Conservation (phyloP, 306 rosid species). For the Urtica urens region DNA sequence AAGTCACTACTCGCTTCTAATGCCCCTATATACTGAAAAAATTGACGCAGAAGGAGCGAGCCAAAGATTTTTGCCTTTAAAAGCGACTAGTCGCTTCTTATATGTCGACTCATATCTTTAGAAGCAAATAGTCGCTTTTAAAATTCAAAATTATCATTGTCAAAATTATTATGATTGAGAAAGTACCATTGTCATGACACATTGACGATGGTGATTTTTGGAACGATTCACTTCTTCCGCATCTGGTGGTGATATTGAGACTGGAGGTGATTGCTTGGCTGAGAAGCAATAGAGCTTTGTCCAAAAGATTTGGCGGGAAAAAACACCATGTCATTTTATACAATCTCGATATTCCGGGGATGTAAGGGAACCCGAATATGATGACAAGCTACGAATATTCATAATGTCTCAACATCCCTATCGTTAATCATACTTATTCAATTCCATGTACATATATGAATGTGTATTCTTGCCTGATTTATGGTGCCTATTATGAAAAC, state of each 20-base stretch:
- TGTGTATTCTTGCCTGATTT: constrained; percentile 51
- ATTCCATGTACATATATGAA: constrained; percentile 5
- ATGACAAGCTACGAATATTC: constrained; percentile 33
- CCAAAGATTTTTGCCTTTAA: too few species aligned
- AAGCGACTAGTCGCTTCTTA: too few species aligned
- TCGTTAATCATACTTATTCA: not conserved
- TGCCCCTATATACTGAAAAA: too few species aligned
- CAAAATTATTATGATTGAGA: not conserved
- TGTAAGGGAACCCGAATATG: constrained; percentile 45
- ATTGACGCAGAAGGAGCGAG: too few species aligned
- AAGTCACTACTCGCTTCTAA: too few species aligned
- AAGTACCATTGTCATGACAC: constrained; percentile 67
- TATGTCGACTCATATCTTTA: too few species aligned
- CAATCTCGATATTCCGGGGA: not conserved
- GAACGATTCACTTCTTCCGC: constrained; percentile 77
- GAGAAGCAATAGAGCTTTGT: constrained; percentile 50
- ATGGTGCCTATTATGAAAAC: constrained; percentile 52
- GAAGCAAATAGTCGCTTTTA: too few species aligned
- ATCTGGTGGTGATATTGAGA: constrained; percentile 50
- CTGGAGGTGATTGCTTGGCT: constrained; percentile 36
- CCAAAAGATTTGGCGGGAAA: constrained; percentile 82
- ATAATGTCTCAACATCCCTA: constrained; percentile 15
- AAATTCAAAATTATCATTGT: too few species aligned
- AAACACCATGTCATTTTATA: constrained; percentile 45
- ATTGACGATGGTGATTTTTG: constrained; percentile 18